Conservation (phyloP, 345 rosid species). For the Diplotaxis tenuifolia region DNA sequence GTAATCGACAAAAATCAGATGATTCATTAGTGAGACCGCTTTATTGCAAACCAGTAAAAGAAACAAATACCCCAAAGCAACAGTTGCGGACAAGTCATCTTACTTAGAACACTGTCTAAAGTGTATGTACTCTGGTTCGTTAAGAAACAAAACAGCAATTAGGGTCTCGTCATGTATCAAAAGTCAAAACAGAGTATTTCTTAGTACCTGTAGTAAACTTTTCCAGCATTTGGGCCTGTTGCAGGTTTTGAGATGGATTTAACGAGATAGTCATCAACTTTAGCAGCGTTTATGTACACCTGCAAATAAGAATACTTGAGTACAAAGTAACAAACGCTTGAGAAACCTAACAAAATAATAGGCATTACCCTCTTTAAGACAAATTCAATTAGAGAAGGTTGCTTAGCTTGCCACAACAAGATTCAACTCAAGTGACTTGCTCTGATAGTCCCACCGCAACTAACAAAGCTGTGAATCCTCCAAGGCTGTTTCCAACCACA, state of each 20-base stretch:
- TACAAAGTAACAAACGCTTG: neutral
- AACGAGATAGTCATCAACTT: too few relatives aligned
- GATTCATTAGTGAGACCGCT: neutral
- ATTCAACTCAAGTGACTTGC: conserved; percentile 67
- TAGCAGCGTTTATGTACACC: too few relatives aligned
- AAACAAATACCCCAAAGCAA: conserved; percentile 66
- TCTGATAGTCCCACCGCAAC: conserved; percentile 67
- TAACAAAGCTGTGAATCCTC: conserved; percentile 83
- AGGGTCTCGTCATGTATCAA: neutral
- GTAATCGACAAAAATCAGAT: conserved; percentile 2
- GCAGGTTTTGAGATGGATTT: too few relatives aligned
- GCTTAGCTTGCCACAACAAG: conserved; percentile 95
- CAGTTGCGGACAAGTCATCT: conserved; percentile 75
- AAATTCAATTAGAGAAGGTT: conserved; percentile 78
- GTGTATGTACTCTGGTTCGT: conserved; percentile 75
- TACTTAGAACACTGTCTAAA: conserved; percentile 62
- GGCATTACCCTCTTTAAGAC: conserved; percentile 75
- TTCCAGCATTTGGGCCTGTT: too few relatives aligned
- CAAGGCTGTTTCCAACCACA: conserved; percentile 93
- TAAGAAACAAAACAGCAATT: conserved; percentile 49
- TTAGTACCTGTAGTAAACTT: too few relatives aligned
- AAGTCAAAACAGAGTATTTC: conserved; percentile 2
- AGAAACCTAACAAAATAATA: neutral
- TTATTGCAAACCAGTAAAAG: neutral
- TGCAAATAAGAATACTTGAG: neutral